A percentile compares a stretch with the other conserved stretches of the same genome.
Conservation (phyloP, 345 rosid genomes). For the Turritis glabra region DNA sequence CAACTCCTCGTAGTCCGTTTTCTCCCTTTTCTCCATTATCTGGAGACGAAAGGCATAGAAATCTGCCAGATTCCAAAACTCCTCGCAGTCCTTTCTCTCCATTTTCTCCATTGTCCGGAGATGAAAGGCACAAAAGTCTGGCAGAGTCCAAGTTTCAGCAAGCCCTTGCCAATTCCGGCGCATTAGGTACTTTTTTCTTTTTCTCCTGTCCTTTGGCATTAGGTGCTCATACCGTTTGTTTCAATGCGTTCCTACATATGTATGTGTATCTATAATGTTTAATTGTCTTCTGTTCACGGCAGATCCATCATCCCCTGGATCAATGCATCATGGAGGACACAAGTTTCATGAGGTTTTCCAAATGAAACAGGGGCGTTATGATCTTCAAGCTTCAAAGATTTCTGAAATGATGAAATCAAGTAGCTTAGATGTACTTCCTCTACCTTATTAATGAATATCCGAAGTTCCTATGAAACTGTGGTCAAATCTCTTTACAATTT, state of each 20-base stretch:
- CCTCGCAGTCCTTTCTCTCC: slow-evolving; percentile 44
- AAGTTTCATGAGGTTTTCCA: slow-evolving; percentile 90
- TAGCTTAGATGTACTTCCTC: slow-evolving; percentile 65
- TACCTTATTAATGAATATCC: background rate
- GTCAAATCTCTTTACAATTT: slow-evolving; percentile 16
- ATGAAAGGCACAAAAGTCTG: slow-evolving; percentile 51
- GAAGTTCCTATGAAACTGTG: background rate
- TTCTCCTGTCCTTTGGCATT: background rate
- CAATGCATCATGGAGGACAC: slow-evolving; percentile 62
- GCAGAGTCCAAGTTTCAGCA: slow-evolving; percentile 58
- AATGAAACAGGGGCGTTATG: slow-evolving; percentile 82
- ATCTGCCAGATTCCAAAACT: slow-evolving; percentile 50
- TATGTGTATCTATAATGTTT: background rate
- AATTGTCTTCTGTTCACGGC: slow-evolving; percentile 9
- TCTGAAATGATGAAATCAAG: slow-evolving; percentile 88
- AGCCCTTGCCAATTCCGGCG: slow-evolving; percentile 46
- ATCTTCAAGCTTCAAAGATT: slow-evolving; percentile 78
- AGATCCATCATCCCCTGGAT: slow-evolving; percentile 60
- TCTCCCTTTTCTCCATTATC: slow-evolving; percentile 40
- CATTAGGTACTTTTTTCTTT: slow-evolving; percentile 42
- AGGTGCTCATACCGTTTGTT: background rate
- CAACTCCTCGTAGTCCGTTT: slow-evolving; percentile 39
- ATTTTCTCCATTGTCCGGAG: slow-evolving; percentile 45
- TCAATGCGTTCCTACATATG: background rate
- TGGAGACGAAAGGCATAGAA: slow-evolving; percentile 56